phyloP scores from a whole-genome alignment of 176 grass and related monocot species.

The Hsuehochloa calcarea region DNA sequence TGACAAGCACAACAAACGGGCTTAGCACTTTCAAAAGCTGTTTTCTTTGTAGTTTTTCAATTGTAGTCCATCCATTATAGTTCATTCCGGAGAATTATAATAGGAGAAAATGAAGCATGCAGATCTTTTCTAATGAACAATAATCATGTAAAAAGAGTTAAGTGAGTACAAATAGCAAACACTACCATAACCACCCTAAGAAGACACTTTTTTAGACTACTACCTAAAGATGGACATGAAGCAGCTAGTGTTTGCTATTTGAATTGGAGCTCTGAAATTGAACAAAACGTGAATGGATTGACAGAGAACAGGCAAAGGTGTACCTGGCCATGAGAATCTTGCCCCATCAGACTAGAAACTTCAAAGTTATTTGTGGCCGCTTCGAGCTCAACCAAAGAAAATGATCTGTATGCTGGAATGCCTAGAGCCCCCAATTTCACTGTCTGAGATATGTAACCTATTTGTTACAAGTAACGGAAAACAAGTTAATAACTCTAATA shows the following conservation, averaged over 20 bases:
- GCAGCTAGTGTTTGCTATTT: neutral
- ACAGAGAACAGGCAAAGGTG: neutral
- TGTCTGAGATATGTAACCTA: conserved; percentile 77
- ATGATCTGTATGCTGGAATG: conserved; percentile 57
- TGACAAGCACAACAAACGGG: neutral
- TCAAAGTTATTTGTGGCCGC: conserved; percentile 70
- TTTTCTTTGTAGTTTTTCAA: neutral
- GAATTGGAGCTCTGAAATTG: neutral
- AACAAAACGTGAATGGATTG: neutral
- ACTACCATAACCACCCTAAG: neutral
- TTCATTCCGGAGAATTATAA: neutral
- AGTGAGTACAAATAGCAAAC: neutral
- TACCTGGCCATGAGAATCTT: conserved; percentile 79
- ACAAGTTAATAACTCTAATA: conserved; percentile 16
- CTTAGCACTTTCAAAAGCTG: neutral
- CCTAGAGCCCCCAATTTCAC: conserved; percentile 69
- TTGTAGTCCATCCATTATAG: neutral
- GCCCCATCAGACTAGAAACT: conserved; percentile 52
- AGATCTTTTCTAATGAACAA: neutral
- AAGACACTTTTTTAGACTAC: neutral
- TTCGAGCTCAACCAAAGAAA: conserved; percentile 84
- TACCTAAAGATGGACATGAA: neutral
- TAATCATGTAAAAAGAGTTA: neutral
- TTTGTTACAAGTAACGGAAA: neutral
- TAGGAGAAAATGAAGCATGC: neutral